phyloP scores from a whole-genome alignment of 78 protist genomes.

The Isochrysis galbana region DNA sequence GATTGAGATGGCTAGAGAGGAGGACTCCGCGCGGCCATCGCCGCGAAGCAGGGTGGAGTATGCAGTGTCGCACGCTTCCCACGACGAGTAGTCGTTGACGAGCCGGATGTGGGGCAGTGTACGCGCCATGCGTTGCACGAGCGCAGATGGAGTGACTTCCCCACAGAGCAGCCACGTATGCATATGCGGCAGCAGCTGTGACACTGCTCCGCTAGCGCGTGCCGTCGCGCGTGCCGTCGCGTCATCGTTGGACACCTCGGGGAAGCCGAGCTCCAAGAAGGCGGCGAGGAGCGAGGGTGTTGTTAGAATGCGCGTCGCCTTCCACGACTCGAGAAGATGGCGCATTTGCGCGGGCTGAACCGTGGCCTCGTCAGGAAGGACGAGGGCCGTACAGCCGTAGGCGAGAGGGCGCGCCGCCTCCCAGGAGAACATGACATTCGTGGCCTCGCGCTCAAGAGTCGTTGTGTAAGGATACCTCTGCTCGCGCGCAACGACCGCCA shows the following conservation, averaged over 20 bases:
- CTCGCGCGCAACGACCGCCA: not conserved
- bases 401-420: constrained; percentile 20
- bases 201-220: not conserved
- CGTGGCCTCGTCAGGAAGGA: constrained; percentile 24
- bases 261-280: too few relatives aligned
- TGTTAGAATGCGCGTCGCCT: constrained; percentile 9
- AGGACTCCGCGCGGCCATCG: too few relatives aligned
- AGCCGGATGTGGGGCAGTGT: not conserved
- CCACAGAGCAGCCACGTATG: constrained; percentile 20
- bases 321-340: not conserved
- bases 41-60: not conserved
- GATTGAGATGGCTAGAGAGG: too few relatives aligned
- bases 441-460: constrained; percentile 24
- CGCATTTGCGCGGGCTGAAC: not conserved
- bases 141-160: not conserved
- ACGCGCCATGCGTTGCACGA: not conserved
- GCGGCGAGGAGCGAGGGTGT: constrained; percentile 37
- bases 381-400: not conserved
- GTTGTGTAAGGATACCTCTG: not conserved
- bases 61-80: constrained; percentile 30
- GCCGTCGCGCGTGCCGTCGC: too few relatives aligned
- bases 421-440: constrained; percentile 36
- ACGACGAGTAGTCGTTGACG: constrained; percentile 39
- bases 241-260: too few relatives aligned
- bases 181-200: not conserved